Conservation (phyloP, 805 yeast genomes). For the Kazachstania psychrophila region DNA sequence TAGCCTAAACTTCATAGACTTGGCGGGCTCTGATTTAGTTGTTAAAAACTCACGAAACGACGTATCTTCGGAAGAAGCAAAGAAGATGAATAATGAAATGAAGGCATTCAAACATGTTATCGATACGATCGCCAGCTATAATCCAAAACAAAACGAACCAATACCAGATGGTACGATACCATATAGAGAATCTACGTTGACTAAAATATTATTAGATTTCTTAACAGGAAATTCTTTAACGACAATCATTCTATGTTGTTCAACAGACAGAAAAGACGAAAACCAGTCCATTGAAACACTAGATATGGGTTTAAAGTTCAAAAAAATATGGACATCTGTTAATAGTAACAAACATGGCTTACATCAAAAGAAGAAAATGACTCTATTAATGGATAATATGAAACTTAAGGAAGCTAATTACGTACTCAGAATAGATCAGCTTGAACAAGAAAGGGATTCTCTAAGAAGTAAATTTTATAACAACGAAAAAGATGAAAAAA, state of each 20-base stretch:
- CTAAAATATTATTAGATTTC: constrained; percentile 69
- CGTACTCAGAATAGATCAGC: constrained; percentile 6
- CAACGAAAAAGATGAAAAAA: background rate
- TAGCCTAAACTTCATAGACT: constrained; percentile 64
- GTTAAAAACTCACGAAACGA: constrained; percentile 49
- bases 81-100: constrained; percentile 70
- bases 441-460: constrained; percentile 8
- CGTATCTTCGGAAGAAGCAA: constrained; percentile 69
- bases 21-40: constrained; percentile 67
- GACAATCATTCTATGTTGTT: constrained; percentile 61
- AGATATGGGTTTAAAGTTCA: constrained; percentile 67
- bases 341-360: constrained; percentile 41
- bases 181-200: constrained; percentile 68
- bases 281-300: constrained; percentile 63
- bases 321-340: constrained; percentile 50
- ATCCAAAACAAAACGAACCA: background rate
- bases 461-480: background rate
- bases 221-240: constrained; percentile 79
- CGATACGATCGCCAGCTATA: constrained; percentile 47
- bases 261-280: constrained; percentile 49
- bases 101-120: constrained; percentile 76
- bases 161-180: constrained; percentile 21
- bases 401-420: constrained; percentile 24
- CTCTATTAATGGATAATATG: constrained; percentile 43
- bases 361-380: constrained; percentile 30